Evolutionary conservation across 2,329 filamentous ascomycete species (phyloP), one percentile per base, ranked within the genome.

Genomic region (Stachybotrys echinatus): DNA sequence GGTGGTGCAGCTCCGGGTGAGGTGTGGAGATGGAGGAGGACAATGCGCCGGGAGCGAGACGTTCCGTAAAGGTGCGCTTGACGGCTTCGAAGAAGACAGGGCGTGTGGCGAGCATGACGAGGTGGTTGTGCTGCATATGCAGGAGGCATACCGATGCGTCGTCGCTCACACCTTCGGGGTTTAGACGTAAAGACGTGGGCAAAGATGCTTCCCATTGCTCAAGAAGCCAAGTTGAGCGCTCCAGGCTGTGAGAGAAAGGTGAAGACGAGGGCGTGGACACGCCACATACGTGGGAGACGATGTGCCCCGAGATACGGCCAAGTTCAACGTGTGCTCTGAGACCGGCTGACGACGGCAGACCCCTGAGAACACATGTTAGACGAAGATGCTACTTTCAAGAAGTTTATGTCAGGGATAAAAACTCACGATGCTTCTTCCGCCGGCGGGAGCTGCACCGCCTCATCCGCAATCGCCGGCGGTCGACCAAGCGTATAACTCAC

Each of bases 121-220:
- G 69, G 70, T 78, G 63, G 52, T 79, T 76, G 56, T 74, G 71
- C 48, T 64, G 62, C 75, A 79, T 77, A 52, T 79, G 76, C 42
- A 79, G 59, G 40, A 70, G 61, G 57, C 69, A 74, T 48, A 65
- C 62, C 6, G 72, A 68, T 19, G 74, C 69, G 52, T 77, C 74
- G 21, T 59, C 60, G 52, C 66, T 69, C 31, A 66, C 51, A 2
- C 60, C 62, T 20, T 66, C 60, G 14, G 10, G 27, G 3, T 64
- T 61, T 23, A 76, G 63, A 45, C 66, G 66, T 3, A 79, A 58
- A 3, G 61, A 53, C 2, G 61, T 50, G 0, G 73, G 72, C 1
- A 78, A 61, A 8, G 60, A 61, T 7, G 61, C 50, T 6, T 58
- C 58, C 75, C 75, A 79, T 17, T 61, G 58, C 4, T 67, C 59